Base-by-base conservation (phyloP, 108 stramenopile species). In the Nitzschia putrida region DNA sequence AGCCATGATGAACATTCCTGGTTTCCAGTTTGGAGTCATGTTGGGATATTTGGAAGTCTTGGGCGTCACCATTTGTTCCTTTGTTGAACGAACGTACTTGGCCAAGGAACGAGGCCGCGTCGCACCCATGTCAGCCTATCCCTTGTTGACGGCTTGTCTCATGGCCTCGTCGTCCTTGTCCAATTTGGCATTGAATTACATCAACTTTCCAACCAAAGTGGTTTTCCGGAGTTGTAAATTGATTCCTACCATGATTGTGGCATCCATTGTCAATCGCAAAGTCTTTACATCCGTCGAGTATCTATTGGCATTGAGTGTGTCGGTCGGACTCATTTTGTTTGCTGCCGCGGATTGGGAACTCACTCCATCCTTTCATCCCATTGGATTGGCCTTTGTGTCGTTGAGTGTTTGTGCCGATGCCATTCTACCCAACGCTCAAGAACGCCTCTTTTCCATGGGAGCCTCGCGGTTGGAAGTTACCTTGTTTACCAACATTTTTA, bases 161-260 rank as follows among this genome's bases (percentile, higher is more conserved):
- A 56, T 95, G 77, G 66, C 84, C 65, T 93, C 91, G 16, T 95
- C 94, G n/a, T 83, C 90, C 37, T 83, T 96, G 24, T 93, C 94
- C 16, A 96, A 95, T 72, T 67, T 91, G 43, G 80, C 91, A 10
- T 79, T 98, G 67, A 95, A 97, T 61, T 98, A 92, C 79, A 98
- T 98, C 71, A 97, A 98, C 61, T 98, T 95, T 73, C 95, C 97
- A 20, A 97, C 97, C 37, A 97, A 97, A 74, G 67, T 68, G 0
- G 67, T 68, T 18, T 68, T 68, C 41, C 67, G 67, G 3, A 57
- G 55, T 20, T 68, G 67, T 40, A 68, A 68, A 38, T 29, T 68
- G 40, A 68, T 68, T 25, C 67, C 67, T 6, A 68, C 67, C n/a
- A 98, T 98, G 96, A 58, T 91, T 24, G 77, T 98, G 41, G 96